Base-by-base conservation (phyloP, 768 basidiomycete genomes). In the Psilocybe azurescens region DNA sequence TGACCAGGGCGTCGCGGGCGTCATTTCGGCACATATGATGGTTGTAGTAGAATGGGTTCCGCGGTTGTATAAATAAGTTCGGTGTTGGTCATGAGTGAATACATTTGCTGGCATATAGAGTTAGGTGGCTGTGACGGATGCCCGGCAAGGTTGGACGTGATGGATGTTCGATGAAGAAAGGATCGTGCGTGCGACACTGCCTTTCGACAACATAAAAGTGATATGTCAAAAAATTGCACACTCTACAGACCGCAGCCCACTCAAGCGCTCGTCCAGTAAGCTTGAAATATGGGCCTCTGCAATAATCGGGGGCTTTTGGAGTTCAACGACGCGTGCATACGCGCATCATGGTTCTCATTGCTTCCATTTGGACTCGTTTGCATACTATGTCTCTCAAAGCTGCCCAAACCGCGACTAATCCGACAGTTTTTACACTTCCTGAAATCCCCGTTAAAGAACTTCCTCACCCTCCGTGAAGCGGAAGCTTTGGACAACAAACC, bases 391-490 rank as follows among this genome's bases (percentile, higher is more conserved):
- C 30, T 86, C 33, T 69, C 72, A 33, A 71, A 69, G 2, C 63
- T 76, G n/a, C 82, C 76, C 16, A 58, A 66, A 9, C 81, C 73
- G 50, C 66, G 39, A 46, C 63, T 58, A 24, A 28, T 69, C 51
- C 69, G 67, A 20, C 73, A 61, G 14, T 1, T 75, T 13, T 65
- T 76, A 1, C 60, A 61, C 11, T 54, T 68, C 3, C 28, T 78
- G 56, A 67, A 69, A 36, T 52, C 62, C 5, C 74, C 81, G 13
- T 79, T 88, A 61, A 44, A 68, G 32, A 51, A 68, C 0, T 89
- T 80, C 67, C 54, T 89, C 32, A 78, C 83, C 1, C 75, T 89
- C 3, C 75, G 75, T 24, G 87, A 88, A 67, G 86, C 87, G 11
- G 86, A 86, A 66, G 82, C 82, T 0, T 66, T 86, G 32, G 74